These are phyloP conservation scores for Vitis hybrid DNA, from an alignment of 177 flowering plant genomes.

Conservation along the genomic window DNA sequence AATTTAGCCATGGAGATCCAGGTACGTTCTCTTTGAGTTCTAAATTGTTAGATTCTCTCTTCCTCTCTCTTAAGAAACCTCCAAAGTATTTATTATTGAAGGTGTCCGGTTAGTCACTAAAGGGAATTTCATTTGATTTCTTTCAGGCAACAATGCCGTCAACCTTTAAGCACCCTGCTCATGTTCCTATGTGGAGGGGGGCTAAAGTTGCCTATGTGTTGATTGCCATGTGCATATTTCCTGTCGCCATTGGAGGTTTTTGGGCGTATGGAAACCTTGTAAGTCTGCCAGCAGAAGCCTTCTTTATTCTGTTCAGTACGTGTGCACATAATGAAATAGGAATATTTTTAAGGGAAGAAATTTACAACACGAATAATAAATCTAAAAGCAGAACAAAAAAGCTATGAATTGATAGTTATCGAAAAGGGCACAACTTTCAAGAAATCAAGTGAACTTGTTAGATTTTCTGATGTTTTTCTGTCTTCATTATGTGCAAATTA, in stretches of 20 bases:
- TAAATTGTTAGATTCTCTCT: background rate
- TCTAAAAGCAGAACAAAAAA: no score
- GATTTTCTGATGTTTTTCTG: no score
- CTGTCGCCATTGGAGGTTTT: slow-evolving; percentile 92
- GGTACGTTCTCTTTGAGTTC: slow-evolving; percentile 35
- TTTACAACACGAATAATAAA: background rate
- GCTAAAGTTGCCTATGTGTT: slow-evolving; percentile 93
- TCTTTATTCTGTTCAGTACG: background rate
- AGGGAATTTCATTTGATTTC: slow-evolving; percentile 7
- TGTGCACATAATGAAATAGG: no score
- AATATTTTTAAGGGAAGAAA: background rate
- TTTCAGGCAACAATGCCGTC: slow-evolving; percentile 97
- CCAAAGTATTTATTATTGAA: background rate
- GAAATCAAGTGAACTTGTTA: no score
- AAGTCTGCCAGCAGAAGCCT: slow-evolving; percentile 26
- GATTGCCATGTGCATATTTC: slow-evolving; percentile 93
- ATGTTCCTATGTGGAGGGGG: slow-evolving; percentile 98
- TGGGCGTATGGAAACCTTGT: slow-evolving; percentile 99
- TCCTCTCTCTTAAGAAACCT: background rate
- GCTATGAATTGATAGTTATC: no score
- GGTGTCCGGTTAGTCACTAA: background rate
- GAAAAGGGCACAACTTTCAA: no score
- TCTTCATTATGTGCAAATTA: no score
- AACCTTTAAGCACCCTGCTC: slow-evolving; percentile 98
- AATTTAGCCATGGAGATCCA: slow-evolving; percentile 92